Base-by-base conservation (phyloP, 176 grass and related monocot genomes). In the Neostapfia colusana region DNA sequence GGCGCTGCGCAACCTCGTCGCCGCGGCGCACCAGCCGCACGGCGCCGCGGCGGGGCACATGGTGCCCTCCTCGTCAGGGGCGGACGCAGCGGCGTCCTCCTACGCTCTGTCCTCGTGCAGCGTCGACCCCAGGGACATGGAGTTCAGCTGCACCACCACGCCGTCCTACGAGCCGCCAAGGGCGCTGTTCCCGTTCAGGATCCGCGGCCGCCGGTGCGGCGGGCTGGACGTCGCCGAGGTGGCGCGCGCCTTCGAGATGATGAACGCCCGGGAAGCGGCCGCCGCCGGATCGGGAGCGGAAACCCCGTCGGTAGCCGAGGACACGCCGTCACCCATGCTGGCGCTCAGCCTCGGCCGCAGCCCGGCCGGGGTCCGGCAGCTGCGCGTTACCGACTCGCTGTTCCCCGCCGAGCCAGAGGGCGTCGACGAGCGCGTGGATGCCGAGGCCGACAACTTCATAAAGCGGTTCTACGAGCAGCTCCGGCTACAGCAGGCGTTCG, bases 121-220 rank as follows among this genome's bases (percentile, higher is more conserved):
- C 75, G 66, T 57, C 8, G 9, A 84, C 73, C 78, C 91, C 0
- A 45, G 40, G 26, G 91, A 93, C 73, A 89, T 97, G 0, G 86
- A 97, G 83, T 97, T 97, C 89, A 97, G 95, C 81, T 97, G 95
- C 86, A 84, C 77, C 76, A 90, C 81, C 82, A 97, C 91, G 58
- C 91, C 95, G 42, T 69, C 76, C 17, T 53, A 75, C 66, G 21
- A 73, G 25, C 18, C 41, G 67, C 1, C 3, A 17, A 10, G 0
- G 18, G 7, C 58, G 10, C 28, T 77, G 57, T 75, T 82, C 42
- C 58, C 85, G 13, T 85, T 87, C 76, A 68, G 57, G 60, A 6
- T 75, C 80, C 41, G 85, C 28, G 66, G 81, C 48, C 77, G 61
- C 1, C 8, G 39, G 15, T 44, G 53, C 60, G 40, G 64, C 36